Conservation (phyloP, 495 filamentous ascomycete genomes). For the Talaromyces stipitatus region DNA sequence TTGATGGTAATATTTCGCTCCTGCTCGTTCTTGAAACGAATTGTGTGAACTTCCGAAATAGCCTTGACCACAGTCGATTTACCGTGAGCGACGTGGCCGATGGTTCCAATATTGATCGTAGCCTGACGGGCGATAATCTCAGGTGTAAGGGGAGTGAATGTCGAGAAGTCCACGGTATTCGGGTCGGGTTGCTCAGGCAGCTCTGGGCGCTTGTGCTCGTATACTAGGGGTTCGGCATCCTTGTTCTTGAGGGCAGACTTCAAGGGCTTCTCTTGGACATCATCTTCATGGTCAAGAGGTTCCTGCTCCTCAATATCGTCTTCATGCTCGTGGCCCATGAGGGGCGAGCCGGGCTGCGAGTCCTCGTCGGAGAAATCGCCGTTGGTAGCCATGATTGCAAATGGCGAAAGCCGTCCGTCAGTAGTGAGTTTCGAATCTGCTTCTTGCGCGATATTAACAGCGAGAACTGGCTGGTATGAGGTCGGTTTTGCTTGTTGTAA, state of each 20-base stretch:
- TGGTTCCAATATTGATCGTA: slow-evolving; percentile 98
- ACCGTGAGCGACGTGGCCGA: slow-evolving; percentile 97
- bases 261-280: slow-evolving; percentile 34
- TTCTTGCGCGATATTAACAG: not conserved
- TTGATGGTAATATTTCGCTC: slow-evolving; percentile 99
- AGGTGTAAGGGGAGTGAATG: slow-evolving; percentile 76
- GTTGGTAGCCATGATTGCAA: slow-evolving; percentile 55
- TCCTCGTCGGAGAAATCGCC: slow-evolving; percentile 57
- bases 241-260: slow-evolving; percentile 64
- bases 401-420: not conserved
- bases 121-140: slow-evolving; percentile 97
- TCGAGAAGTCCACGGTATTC: slow-evolving; percentile 68
- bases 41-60: slow-evolving; percentile 96
- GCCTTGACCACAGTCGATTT: slow-evolving; percentile 99
- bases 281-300: slow-evolving; percentile 37
- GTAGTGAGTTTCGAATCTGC: not conserved
- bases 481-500: slow-evolving; percentile 9
- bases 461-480: slow-evolving; percentile 15
- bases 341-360: slow-evolving; percentile 51
- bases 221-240: slow-evolving; percentile 30
- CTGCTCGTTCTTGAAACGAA: slow-evolving; percentile 98
- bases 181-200: slow-evolving; percentile 91
- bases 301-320: slow-evolving; percentile 47
- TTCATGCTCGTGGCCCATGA: slow-evolving; percentile 44
- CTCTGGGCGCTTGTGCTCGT: slow-evolving; percentile 44